Evolutionary conservation across 345 rosid species (phyloP).

Genomic region (Limnanthes douglasii): DNA sequence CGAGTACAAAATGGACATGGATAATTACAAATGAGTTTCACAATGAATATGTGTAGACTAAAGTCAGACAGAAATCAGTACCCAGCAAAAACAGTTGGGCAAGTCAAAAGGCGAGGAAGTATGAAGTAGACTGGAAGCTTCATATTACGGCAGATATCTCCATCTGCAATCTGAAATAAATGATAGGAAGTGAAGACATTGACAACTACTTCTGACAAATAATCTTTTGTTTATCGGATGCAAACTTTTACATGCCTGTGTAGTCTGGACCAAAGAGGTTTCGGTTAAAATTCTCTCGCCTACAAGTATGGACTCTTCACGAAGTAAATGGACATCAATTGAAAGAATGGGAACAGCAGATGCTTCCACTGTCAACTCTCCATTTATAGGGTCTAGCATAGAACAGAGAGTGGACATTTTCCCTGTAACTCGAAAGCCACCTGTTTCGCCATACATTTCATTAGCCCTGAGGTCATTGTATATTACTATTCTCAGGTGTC

Average conservation of each 20-base stretch:
- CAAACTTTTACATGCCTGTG: too few species aligned
- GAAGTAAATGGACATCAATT: conserved; percentile 61
- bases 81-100: conserved; percentile 90
- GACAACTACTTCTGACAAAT: neutral
- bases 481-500: conserved; percentile 1
- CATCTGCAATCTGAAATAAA: conserved; percentile 65
- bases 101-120: conserved; percentile 77
- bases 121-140: conserved; percentile 58
- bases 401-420: conserved; percentile 61
- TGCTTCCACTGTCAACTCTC: conserved; percentile 67
- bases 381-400: conserved; percentile 57
- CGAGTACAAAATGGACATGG: neutral
- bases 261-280: conserved; percentile 81
- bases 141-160: conserved; percentile 63
- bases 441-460: conserved; percentile 21
- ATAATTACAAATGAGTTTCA: neutral
- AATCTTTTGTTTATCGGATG: neutral
- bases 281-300: conserved; percentile 78
- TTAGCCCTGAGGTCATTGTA: conserved; percentile 7
- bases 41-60: too few species aligned
- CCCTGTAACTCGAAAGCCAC: conserved; percentile 81
- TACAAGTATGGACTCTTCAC: conserved; percentile 56
- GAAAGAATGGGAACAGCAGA: conserved; percentile 64
- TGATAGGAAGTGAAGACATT: conserved; percentile 5
- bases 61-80: conserved; percentile 11